Percentiles rank a stretch among this genome's conserved stretches.
These are phyloP conservation scores for Lodderomyces metapsilosis DNA, from an alignment of 1,139 yeast species.

Conservation along the genomic window DNA sequence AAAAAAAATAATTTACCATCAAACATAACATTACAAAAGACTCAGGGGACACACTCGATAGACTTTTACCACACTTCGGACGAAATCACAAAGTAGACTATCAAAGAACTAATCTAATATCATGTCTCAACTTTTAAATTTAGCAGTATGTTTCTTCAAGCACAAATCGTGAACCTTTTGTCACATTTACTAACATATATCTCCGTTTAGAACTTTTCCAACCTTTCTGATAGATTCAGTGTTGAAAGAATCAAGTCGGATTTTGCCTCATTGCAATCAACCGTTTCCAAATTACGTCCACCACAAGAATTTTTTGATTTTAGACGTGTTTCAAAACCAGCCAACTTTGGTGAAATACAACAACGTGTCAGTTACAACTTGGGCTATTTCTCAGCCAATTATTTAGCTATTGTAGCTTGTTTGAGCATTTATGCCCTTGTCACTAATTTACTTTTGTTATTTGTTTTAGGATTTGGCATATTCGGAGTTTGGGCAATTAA, in stretches of 20 bases:
- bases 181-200: background rate
- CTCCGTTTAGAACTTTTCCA: slow-evolving; percentile 12
- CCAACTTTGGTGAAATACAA: slow-evolving; percentile 85
- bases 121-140: slow-evolving; percentile 10
- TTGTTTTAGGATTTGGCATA: slow-evolving; percentile 67
- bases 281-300: slow-evolving; percentile 74
- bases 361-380: slow-evolving; percentile 83
- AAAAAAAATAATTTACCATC: no score
- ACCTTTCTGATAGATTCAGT: slow-evolving; percentile 47
- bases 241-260: slow-evolving; percentile 49
- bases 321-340: slow-evolving; percentile 87
- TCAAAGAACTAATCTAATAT: background rate
- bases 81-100: no score
- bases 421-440: slow-evolving; percentile 59
- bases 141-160: slow-evolving; percentile 7
- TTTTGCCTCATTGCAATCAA: slow-evolving; percentile 48
- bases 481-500: slow-evolving; percentile 80
- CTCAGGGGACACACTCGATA: no score
- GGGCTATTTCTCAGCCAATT: slow-evolving; percentile 86
- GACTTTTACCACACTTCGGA: no score
- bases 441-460: slow-evolving; percentile 79
- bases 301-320: slow-evolving; percentile 93
- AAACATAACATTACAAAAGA: no score
- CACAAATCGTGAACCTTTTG: background rate
- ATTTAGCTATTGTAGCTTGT: slow-evolving; percentile 69